A percentile compares a stretch with the other conserved stretches of the same genome.
phyloP scores from a whole-genome alignment of 352 stramenopile species.

The Phytopythium chamaehyphon region DNA sequence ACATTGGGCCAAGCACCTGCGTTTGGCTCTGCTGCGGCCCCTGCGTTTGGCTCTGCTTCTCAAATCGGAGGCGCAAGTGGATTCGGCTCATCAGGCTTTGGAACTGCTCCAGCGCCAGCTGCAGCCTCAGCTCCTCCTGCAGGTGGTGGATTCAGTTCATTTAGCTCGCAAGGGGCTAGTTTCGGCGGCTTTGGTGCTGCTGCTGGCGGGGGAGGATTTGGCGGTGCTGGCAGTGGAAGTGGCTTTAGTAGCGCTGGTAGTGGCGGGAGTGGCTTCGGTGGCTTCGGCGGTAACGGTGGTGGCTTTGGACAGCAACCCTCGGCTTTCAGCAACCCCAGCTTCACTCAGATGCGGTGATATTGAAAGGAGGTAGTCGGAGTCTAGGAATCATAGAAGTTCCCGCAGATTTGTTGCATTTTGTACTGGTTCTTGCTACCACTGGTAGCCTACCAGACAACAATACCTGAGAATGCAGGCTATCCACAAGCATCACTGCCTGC shows the following conservation, averaged over 20 bases:
- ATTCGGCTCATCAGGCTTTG: slow-evolving; percentile 20
- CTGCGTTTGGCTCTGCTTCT: slow-evolving; percentile 21
- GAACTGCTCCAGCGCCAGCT: slow-evolving; percentile 11
- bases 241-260: slow-evolving; percentile 13
- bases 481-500: no score
- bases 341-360: slow-evolving; percentile 51
- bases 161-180: slow-evolving; percentile 26
- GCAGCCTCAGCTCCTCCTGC: slow-evolving; percentile 6
- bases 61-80: slow-evolving; percentile 26
- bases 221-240: slow-evolving; percentile 11
- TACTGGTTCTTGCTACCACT: no score
- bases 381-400: no score
- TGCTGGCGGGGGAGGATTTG: slow-evolving; percentile 18
- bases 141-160: slow-evolving; percentile 44
- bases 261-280: slow-evolving; percentile 21
- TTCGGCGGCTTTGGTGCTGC: slow-evolving; percentile 39
- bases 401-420: no score
- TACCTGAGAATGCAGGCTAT: no score
- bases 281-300: slow-evolving; percentile 22
- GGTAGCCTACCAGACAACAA: no score
- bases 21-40: slow-evolving; percentile 19
- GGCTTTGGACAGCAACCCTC: slow-evolving; percentile 34
- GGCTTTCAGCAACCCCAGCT: slow-evolving; percentile 42
- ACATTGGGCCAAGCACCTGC: slow-evolving; percentile 28
- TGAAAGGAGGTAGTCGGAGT: neutral